Evolutionary conservation across 768 basidiomycete genomes (phyloP).

Genomic region (Boletus sp.): DNA sequence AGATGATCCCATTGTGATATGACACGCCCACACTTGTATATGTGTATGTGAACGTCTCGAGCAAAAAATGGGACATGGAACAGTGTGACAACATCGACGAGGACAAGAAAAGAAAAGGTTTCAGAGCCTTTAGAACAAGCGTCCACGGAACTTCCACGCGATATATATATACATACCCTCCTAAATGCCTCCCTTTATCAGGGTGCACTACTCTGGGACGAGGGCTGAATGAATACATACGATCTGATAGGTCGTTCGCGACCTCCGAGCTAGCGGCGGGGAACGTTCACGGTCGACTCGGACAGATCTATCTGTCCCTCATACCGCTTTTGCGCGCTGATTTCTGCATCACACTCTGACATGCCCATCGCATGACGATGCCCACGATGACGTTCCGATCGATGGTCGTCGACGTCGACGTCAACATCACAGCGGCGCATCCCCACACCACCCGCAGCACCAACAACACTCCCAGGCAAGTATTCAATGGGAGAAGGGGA

Average conservation of each 20-base stretch:
- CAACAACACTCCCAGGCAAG: neutral
- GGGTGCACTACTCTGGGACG: no score
- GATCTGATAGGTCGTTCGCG: neutral
- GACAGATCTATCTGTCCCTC: neutral
- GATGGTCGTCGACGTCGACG: neutral
- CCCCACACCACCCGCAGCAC: neutral
- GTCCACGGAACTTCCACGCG: neutral
- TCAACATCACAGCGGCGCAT: neutral
- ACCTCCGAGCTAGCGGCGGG: neutral
- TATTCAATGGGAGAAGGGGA: constrained; percentile 21
- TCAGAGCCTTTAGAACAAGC: neutral
- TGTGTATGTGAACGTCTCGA: no score
- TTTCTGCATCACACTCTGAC: neutral
- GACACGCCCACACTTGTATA: neutral
- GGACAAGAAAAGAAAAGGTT: no score
- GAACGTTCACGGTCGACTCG: neutral
- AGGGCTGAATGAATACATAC: neutral
- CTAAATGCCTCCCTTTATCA: neutral
- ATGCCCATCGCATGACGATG: neutral
- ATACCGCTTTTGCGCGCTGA: neutral
- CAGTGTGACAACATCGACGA: neutral
- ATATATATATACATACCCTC: neutral
- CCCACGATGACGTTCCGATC: neutral
- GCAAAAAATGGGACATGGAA: neutral
- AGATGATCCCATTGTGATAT: neutral